Conservation (phyloP, 306 rosid species). For the Pterocarpus macrocarpus region DNA sequence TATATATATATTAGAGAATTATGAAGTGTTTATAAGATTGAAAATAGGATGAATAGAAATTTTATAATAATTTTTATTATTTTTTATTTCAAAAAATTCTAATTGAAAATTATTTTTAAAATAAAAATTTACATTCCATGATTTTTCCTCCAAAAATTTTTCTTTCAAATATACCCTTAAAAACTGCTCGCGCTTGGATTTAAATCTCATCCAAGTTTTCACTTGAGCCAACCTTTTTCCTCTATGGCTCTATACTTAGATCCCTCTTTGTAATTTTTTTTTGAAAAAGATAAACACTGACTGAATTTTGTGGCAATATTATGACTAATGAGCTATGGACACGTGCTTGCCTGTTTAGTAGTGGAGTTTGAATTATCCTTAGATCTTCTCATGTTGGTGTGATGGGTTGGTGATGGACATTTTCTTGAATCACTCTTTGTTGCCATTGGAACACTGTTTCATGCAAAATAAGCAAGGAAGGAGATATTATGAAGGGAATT, state of each 20-base stretch:
- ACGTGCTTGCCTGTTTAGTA: neutral
- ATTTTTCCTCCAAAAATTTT: neutral
- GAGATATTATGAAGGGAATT: slow-evolving; percentile 45
- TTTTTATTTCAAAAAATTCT: too few relatives aligned
- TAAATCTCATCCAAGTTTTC: too few relatives aligned
- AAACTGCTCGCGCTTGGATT: too few relatives aligned
- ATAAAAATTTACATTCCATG: too few relatives aligned
- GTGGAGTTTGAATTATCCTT: slow-evolving; percentile 47
- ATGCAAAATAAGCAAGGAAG: slow-evolving; percentile 45
- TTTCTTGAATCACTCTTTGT: slow-evolving; percentile 40
- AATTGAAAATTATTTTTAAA: too few relatives aligned
- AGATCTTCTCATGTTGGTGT: slow-evolving; percentile 40
- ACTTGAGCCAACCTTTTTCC: neutral
- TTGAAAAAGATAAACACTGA: neutral
- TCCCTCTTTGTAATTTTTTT: neutral
- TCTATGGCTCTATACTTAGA: too few relatives aligned
- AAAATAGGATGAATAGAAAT: too few relatives aligned
- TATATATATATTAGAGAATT: too few relatives aligned
- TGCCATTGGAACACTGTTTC: slow-evolving; percentile 38
- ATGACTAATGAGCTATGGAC: slow-evolving; percentile 27
- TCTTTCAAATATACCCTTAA: too few relatives aligned
- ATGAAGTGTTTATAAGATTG: too few relatives aligned
- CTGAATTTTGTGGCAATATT: neutral
- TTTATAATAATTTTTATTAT: too few relatives aligned
- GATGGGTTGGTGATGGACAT: slow-evolving; percentile 45